phyloP scores from a whole-genome alignment of 73 alveolate species.

The Stentor roeselii region DNA sequence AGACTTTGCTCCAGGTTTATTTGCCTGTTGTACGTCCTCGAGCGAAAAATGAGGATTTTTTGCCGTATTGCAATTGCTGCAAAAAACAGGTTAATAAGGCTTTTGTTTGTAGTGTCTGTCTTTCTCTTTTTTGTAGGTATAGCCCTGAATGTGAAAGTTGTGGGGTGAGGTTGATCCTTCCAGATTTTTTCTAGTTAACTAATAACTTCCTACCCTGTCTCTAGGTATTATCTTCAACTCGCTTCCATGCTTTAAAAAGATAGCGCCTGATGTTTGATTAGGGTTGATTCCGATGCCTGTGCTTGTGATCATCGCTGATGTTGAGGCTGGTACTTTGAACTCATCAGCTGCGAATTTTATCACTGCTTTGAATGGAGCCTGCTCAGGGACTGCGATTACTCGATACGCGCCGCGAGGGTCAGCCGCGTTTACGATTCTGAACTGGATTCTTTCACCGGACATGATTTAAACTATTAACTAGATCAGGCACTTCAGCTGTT shows the following conservation, averaged over 20 bases:
- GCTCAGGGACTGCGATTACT: slow-evolving; percentile 77
- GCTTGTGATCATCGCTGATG: slow-evolving; percentile 88
- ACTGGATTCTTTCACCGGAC: slow-evolving; percentile 58
- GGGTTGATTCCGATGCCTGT: slow-evolving; percentile 93
- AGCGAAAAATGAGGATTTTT: background rate
- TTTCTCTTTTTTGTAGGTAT: background rate
- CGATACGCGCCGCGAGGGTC: slow-evolving; percentile 86
- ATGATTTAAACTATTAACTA: background rate
- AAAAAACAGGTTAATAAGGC: background rate
- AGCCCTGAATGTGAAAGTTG: background rate
- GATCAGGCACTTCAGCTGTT: slow-evolving; percentile 34
- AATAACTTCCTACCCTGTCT: slow-evolving; percentile 86
- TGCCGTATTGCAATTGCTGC: slow-evolving; percentile 19
- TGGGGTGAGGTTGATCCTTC: background rate
- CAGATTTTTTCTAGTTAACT: background rate
- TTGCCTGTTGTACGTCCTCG: slow-evolving; percentile 11
- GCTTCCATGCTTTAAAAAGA: slow-evolving; percentile 91
- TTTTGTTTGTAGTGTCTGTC: background rate
- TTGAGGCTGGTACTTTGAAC: slow-evolving; percentile 88
- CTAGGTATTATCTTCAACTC: slow-evolving; percentile 92
- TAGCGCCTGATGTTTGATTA: slow-evolving; percentile 82
- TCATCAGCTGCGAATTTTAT: slow-evolving; percentile 91
- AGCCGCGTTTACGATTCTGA: slow-evolving; percentile 83
- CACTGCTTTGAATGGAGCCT: slow-evolving; percentile 93
- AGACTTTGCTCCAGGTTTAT: slow-evolving; percentile 1